Evolutionary conservation across 2,329 filamentous ascomycete species (phyloP).

Genomic region (Parafenestella ontariensis): DNA sequence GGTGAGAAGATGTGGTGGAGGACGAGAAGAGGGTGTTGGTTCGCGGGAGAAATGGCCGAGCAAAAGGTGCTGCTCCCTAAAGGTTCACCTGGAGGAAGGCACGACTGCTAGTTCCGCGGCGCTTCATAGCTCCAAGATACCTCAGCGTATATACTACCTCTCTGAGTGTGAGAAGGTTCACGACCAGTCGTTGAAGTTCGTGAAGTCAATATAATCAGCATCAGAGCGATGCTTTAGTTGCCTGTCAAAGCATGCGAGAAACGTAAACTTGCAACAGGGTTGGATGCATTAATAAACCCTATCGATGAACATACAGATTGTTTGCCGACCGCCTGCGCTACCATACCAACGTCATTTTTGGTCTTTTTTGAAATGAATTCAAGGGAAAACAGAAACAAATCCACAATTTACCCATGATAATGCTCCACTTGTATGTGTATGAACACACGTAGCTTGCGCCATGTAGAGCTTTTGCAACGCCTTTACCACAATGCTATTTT

Average conservation of each 20-base stretch:
- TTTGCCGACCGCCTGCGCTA: not conserved
- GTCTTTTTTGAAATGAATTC: not conserved
- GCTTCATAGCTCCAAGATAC: not conserved
- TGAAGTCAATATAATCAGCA: too few species aligned
- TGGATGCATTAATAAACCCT: not conserved
- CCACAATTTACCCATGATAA: not conserved
- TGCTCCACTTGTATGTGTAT: not conserved
- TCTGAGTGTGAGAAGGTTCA: too few species aligned
- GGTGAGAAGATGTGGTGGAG: conserved; percentile 4
- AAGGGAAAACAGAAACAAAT: not conserved
- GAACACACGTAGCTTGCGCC: not conserved
- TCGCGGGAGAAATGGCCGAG: not conserved
- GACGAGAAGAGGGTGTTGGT: conserved; percentile 10
- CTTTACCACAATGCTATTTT: conserved; percentile 14
- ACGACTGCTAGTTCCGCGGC: conserved; percentile 4
- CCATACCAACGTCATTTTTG: not conserved
- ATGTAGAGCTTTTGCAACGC: not conserved
- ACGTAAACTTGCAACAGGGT: not conserved
- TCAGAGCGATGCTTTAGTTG: not conserved
- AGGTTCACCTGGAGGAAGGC: conserved; percentile 6
- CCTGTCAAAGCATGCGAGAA: not conserved
- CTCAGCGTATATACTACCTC: not conserved
- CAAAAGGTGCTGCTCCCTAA: not conserved
- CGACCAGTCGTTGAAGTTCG: too few species aligned
- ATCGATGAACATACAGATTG: not conserved